A percentile compares a stretch with the other conserved stretches of the same genome.
Conservation (phyloP, 2,329 filamentous ascomycete genomes). For the Aspergillus quadrilineatus region DNA sequence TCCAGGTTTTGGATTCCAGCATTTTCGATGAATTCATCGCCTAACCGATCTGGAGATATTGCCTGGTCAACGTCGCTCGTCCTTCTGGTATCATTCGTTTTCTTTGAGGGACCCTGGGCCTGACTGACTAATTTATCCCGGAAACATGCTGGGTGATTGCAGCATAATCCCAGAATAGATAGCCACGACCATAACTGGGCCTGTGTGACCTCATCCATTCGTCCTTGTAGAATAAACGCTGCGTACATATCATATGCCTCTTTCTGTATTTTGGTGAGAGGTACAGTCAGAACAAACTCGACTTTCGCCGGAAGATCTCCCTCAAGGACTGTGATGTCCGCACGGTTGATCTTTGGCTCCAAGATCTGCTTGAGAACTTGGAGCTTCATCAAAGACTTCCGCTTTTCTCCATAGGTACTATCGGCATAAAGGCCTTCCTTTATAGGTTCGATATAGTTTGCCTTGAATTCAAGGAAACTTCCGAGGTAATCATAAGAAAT, state of each 20-base stretch:
- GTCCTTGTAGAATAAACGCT: constrained; percentile 34
- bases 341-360: constrained; percentile 73
- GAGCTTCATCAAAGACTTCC: constrained; percentile 64
- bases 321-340: constrained; percentile 66
- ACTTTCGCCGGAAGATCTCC: constrained; percentile 70
- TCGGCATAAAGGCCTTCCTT: constrained; percentile 67
- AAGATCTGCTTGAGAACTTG: constrained; percentile 70
- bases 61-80: constrained; percentile 18
- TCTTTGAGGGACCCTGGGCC: constrained; percentile 23
- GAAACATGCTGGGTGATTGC: constrained; percentile 59
- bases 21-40: constrained; percentile 37
- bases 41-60: constrained; percentile 4
- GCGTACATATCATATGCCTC: constrained; percentile 61
- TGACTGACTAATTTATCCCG: constrained; percentile 49
- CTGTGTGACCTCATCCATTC: constrained; percentile 34
- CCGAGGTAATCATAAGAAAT: constrained; percentile 78
- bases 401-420: constrained; percentile 56
- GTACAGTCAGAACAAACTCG: constrained; percentile 77
- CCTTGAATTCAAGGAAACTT: constrained; percentile 63
- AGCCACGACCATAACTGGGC: constrained; percentile 58
- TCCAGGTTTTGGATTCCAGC: constrained; percentile 36
- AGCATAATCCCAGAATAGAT: constrained; percentile 53
- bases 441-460: constrained; percentile 72
- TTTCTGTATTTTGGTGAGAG: constrained; percentile 65
- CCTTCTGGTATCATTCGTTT: constrained; percentile 15